Evolutionary conservation across 208 protist species (phyloP).

Genomic region (Acanthamoeba healyi): DNA sequence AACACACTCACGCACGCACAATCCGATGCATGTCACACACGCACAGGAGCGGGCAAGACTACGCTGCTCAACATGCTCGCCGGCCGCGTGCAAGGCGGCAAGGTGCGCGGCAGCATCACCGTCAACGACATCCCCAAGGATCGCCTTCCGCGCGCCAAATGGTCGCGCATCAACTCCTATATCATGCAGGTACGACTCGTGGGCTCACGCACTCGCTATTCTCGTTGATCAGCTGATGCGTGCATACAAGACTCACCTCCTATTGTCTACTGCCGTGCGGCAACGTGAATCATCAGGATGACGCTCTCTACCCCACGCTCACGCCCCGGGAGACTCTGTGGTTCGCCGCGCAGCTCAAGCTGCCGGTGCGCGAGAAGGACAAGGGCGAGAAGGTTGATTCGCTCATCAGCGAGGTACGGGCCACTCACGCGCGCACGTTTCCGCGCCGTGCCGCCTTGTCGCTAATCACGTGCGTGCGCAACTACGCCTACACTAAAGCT

Average conservation of each 20-base stretch:
- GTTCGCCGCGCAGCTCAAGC: constrained; percentile 55
- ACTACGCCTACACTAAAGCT: constrained; percentile 4
- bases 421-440: neutral
- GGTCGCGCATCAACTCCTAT: constrained; percentile 38
- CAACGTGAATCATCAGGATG: too few relatives aligned
- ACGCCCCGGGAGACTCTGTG: constrained; percentile 39
- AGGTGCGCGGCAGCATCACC: constrained; percentile 5
- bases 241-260: too few relatives aligned
- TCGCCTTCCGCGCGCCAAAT: neutral
- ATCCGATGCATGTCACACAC: too few relatives aligned
- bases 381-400: neutral
- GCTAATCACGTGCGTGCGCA: too few relatives aligned
- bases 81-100: constrained; percentile 35
- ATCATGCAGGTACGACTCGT: constrained; percentile 50
- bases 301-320: neutral
- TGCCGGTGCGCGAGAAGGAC: neutral
- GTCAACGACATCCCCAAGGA: constrained; percentile 48
- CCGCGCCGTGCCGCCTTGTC: too few relatives aligned
- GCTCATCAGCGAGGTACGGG: neutral
- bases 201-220: too few relatives aligned
- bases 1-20: too few relatives aligned
- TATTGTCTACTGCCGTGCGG: neutral
- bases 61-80: constrained; percentile 59
- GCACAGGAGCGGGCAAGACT: constrained; percentile 71
- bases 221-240: too few relatives aligned